These are phyloP conservation scores for Trichoderma koningiopsis DNA, from an alignment of 2,329 filamentous ascomycete species.

Conservation along the genomic window DNA sequence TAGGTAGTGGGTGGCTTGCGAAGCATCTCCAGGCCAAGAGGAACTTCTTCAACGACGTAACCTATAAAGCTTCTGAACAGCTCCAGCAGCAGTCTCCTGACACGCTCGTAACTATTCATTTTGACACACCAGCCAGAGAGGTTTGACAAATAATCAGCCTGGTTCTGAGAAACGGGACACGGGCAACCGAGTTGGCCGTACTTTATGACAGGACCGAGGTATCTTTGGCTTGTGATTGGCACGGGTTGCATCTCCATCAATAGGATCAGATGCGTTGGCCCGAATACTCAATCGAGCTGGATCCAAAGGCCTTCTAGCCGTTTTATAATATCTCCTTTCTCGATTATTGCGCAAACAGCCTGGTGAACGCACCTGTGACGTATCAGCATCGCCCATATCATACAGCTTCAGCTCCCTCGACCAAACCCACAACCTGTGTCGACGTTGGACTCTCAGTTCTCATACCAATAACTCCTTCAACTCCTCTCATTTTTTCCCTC, in stretches of 20 bases:
- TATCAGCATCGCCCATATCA: background rate
- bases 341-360: background rate
- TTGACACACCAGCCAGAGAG: background rate
- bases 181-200: background rate
- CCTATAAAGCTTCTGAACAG: background rate
- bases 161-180: background rate
- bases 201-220: background rate
- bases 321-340: background rate
- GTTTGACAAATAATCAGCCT: background rate
- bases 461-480: conserved; percentile 38
- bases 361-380: background rate
- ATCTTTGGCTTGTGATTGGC: conserved; percentile 31
- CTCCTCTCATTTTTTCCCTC: conserved; percentile 40
- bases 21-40: background rate
- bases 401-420: background rate
- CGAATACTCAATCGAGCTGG: conserved; percentile 39
- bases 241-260: conserved; percentile 50
- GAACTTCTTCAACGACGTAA: background rate
- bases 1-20: too few species aligned
- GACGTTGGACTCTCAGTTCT: background rate
- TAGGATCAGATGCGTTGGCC: conserved; percentile 52
- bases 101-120: background rate
- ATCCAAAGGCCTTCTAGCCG: background rate
- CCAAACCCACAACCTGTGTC: background rate
- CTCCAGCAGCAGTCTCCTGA: background rate